Base-by-base conservation (phyloP, 306 rosid species). In the Cicer bijugum region DNA sequence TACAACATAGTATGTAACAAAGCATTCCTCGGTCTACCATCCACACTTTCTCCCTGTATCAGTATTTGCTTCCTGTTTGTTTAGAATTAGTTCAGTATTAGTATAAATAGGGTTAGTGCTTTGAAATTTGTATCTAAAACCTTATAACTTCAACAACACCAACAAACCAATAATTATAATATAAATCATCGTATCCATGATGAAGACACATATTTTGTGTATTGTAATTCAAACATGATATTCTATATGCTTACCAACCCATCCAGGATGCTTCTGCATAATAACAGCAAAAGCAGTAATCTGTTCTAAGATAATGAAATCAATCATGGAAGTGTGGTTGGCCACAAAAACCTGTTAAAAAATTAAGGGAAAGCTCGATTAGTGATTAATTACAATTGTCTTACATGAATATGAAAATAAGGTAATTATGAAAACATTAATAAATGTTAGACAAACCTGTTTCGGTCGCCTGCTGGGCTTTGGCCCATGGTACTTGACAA, bases 211-310 rank as follows among this genome's bases (percentile, higher is more conserved):
- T 53, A 48, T 46, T 9, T 19, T 47, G 45, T 23, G 50, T 57
- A 37, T 16, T 64, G 35, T 28, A 28, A 28, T 28, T 28, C 35
- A 28, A 45, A 62, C 44, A 60, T 64, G 59, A 64, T 14, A 50
- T 71, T 33, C 11, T 51, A n/a, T 58, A 71, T 46, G 70, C 98
- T 85, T 84, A 93, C 98, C 98, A 82, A 93, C 97, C 98, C 98
- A 93, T 79, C 98, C 98, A 75, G 89, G 92, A 85, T 93, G 98
- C 77, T 91, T 93, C 84, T 93, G 98, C 98, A 90, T 89, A 51
- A 93, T 93, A 56, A 90, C 98, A 79, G 97, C 95, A 85, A 93
- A 93, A 58, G 97, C 96, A 15, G 98, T 89, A 93, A 93, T 94
- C 91, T 94, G 98, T 75, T 91, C 95, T 85, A 94, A 84, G 85